phyloP scores from a whole-genome alignment of 257 asterid species.

The Nicotiana otophora region DNA sequence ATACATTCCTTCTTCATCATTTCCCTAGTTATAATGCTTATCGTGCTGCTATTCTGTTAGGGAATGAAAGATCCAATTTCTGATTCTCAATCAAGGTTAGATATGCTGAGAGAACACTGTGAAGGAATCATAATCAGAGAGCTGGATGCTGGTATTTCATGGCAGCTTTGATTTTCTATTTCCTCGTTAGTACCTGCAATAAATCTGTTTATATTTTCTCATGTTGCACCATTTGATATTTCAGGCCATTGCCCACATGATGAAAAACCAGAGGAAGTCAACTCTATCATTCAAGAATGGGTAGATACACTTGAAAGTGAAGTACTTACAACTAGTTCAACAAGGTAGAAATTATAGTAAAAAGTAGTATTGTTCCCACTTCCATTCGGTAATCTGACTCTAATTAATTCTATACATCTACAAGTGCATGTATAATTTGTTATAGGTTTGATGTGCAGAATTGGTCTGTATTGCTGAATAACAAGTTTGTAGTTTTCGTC shows the following conservation, averaged over 20 bases:
- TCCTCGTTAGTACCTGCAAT: background rate
- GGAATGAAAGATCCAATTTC: constrained; percentile 83
- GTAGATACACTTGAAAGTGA: constrained; percentile 36
- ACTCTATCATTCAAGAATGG: constrained; percentile 63
- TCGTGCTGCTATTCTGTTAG: constrained; percentile 30
- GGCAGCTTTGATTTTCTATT: background rate
- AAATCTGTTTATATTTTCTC: background rate
- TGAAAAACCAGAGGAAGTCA: constrained; percentile 79
- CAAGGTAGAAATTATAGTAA: constrained; percentile 7
- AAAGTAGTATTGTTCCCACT: background rate
- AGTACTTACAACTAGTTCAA: constrained; percentile 26
- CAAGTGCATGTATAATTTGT: background rate
- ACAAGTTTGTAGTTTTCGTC: background rate
- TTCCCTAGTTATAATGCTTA: background rate
- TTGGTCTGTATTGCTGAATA: background rate
- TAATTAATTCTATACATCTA: background rate
- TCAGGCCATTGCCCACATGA: constrained; percentile 97
- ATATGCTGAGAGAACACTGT: constrained; percentile 54
- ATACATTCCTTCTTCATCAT: background rate
- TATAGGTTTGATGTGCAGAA: background rate
- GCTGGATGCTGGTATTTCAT: constrained; percentile 61
- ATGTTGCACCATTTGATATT: constrained; percentile 12
- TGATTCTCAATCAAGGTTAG: constrained; percentile 50
- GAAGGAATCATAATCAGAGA: constrained; percentile 54
- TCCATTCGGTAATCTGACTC: background rate